phyloP scores from a whole-genome alignment of 2,329 filamentous ascomycete species.

The Fusarium mangiferae region DNA sequence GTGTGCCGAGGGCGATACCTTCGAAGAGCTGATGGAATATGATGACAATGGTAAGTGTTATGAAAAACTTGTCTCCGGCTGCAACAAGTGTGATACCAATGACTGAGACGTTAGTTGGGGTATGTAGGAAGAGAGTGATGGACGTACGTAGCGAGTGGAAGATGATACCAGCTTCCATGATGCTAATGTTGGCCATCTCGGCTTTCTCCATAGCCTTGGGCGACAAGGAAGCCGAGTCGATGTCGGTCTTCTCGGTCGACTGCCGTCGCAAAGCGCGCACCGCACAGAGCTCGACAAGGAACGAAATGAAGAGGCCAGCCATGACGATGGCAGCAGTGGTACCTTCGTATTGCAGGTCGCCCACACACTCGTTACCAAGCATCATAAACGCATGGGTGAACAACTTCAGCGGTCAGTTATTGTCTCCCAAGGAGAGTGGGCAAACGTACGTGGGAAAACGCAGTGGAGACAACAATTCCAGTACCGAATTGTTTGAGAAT shows the following conservation, averaged over 20 bases:
- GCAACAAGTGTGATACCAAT: conserved; percentile 72
- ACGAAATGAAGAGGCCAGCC: conserved; percentile 78
- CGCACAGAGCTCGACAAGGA: conserved; percentile 74
- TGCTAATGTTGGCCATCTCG: conserved; percentile 55
- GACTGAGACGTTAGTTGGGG: conserved; percentile 52
- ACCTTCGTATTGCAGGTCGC: conserved; percentile 71
- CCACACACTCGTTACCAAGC: conserved; percentile 76
- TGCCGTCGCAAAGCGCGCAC: conserved; percentile 62
- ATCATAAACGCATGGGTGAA: conserved; percentile 78
- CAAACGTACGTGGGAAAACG: conserved; percentile 70
- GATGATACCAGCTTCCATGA: conserved; percentile 78
- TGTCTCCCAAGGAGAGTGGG: rapidly evolving
- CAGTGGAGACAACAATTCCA: conserved; percentile 76
- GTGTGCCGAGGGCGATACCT: conserved; percentile 76
- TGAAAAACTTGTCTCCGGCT: conserved; percentile 64
- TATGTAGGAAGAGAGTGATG: rapidly evolving
- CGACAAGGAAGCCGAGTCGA: conserved; percentile 15
- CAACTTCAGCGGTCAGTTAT: conserved; percentile 58
- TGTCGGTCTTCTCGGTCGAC: conserved; percentile 40
- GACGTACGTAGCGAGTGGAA: conserved; percentile 76
- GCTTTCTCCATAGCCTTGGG: conserved; percentile 41
- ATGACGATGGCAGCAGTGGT: conserved; percentile 77
- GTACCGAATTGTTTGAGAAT: conserved; percentile 80
- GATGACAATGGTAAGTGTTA: conserved; percentile 71
- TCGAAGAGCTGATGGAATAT: conserved; percentile 84